Evolutionary conservation across 2,329 filamentous ascomycete species (phyloP).

Genomic region (Neonectria faginata): DNA sequence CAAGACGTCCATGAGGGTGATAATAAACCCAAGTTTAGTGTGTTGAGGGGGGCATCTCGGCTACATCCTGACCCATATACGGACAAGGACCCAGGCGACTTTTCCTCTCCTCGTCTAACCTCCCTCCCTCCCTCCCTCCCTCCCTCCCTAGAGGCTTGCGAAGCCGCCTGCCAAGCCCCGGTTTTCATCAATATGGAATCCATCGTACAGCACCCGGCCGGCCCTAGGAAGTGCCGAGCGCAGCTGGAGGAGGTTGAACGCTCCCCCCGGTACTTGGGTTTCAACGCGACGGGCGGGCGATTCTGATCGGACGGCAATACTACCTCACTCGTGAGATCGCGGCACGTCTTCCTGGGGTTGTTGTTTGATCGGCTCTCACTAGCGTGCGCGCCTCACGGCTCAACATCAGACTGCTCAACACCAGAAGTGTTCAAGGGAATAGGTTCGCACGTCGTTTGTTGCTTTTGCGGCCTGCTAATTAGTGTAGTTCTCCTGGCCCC

Average conservation of each 20-base stretch:
- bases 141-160: slow-evolving; percentile 8
- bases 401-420: slow-evolving; percentile 2
- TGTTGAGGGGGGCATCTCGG: slow-evolving; percentile 24
- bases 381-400: slow-evolving; percentile 1
- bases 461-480: slow-evolving; percentile 28
- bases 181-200: slow-evolving; percentile 29
- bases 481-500: slow-evolving; percentile 20
- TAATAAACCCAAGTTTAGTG: slow-evolving; percentile 2
- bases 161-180: slow-evolving; percentile 14
- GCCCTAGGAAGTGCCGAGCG: slow-evolving; percentile 17
- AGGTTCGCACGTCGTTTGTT: slow-evolving; percentile 30
- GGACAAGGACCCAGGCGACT: slow-evolving; percentile 28
- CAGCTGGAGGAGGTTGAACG: slow-evolving; percentile 22
- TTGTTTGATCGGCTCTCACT: slow-evolving; percentile 18
- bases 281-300: slow-evolving; percentile 24
- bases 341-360: slow-evolving; percentile 22
- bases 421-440: not conserved
- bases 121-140: slow-evolving; percentile 5
- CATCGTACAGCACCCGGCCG: slow-evolving; percentile 10
- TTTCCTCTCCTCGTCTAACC: slow-evolving; percentile 18
- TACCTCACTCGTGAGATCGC: slow-evolving; percentile 9
- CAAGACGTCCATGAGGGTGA: not conserved
- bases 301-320: slow-evolving; percentile 28
- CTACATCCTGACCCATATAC: slow-evolving; percentile 31
- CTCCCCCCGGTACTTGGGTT: slow-evolving; percentile 37